A percentile compares a stretch with the other conserved stretches of the same genome.
These are phyloP conservation scores for Panaeolus cyanescens DNA, from an alignment of 768 basidiomycete genomes.

Conservation along the genomic window DNA sequence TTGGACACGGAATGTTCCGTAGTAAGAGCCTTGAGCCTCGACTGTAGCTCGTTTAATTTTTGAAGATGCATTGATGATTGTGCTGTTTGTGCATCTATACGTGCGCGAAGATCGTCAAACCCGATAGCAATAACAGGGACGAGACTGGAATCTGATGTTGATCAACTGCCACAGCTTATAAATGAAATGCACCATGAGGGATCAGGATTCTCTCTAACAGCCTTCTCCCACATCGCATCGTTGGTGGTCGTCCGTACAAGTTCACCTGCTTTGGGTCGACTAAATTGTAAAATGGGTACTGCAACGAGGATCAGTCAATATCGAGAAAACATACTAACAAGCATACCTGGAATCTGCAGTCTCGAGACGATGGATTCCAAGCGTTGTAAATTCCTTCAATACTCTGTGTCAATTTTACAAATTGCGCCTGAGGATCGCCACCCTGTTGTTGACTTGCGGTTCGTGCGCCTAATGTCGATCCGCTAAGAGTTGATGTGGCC, in stretches of 20 bases:
- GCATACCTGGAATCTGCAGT: slow-evolving; percentile 81
- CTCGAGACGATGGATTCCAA: slow-evolving; percentile 69
- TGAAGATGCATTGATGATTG: slow-evolving; percentile 70
- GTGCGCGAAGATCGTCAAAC: slow-evolving; percentile 78
- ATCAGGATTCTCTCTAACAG: slow-evolving; percentile 80
- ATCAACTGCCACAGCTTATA: not conserved
- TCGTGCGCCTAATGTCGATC: slow-evolving; percentile 31
- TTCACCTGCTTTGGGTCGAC: slow-evolving; percentile 70
- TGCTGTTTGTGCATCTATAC: slow-evolving; percentile 73
- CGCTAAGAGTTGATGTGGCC: slow-evolving; percentile 24
- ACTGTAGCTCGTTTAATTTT: slow-evolving; percentile 71
- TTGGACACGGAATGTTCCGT: slow-evolving; percentile 69
- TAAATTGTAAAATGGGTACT: slow-evolving; percentile 87
- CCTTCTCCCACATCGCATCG: slow-evolving; percentile 77
- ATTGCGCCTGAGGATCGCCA: slow-evolving; percentile 64
- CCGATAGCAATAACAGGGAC: slow-evolving; percentile 82
- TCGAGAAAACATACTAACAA: not conserved
- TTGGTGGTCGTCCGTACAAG: slow-evolving; percentile 72
- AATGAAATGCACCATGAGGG: slow-evolving; percentile 59
- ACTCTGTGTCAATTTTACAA: slow-evolving; percentile 50
- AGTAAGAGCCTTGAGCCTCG: slow-evolving; percentile 59
- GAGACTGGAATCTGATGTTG: slow-evolving; percentile 42
- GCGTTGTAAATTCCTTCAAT: slow-evolving; percentile 67
- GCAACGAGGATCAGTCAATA: not conserved
- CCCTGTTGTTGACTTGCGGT: slow-evolving; percentile 44